These are phyloP conservation scores for Phytophthora colocasiae DNA, from an alignment of 352 stramenopile genomes.

Conservation along the genomic window DNA sequence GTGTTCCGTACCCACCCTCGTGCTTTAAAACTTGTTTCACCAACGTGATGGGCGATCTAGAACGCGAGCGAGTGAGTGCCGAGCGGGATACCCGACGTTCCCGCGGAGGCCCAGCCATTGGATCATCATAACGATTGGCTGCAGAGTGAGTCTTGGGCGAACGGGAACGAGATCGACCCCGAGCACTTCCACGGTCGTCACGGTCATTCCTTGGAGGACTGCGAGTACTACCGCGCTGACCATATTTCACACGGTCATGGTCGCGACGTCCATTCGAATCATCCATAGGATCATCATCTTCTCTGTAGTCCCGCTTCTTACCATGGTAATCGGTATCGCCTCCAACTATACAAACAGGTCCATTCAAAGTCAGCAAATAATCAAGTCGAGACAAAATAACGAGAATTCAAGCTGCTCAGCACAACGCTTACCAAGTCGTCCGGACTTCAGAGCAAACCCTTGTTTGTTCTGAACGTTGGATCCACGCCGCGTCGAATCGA, in stretches of 20 bases:
- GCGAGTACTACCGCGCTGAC: constrained; percentile 27
- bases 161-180: constrained; percentile 39
- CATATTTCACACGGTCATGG: constrained; percentile 38
- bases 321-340: constrained; percentile 33
- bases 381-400: constrained; percentile 16
- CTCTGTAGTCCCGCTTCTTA: constrained; percentile 33
- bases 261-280: constrained; percentile 23
- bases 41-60: constrained; percentile 36
- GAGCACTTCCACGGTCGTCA: constrained; percentile 32
- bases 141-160: constrained; percentile 30
- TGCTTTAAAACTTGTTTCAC: constrained; percentile 24
- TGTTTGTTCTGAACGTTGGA: constrained; percentile 38
- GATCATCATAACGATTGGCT: constrained; percentile 19
- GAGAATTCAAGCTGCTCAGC: constrained; percentile 21
- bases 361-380: constrained; percentile 35
- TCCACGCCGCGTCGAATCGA: constrained; percentile 52
- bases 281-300: constrained; percentile 32
- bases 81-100: constrained; percentile 8
- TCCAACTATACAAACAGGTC: constrained; percentile 34
- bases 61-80: constrained; percentile 31
- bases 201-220: constrained; percentile 36
- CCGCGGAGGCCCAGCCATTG: constrained; percentile 17
- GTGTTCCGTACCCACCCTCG: constrained; percentile 27
- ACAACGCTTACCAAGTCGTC: constrained; percentile 54
- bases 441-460: constrained; percentile 63